Conservation (phyloP, 148 eudicot genomes). For the Drosera capensis region DNA sequence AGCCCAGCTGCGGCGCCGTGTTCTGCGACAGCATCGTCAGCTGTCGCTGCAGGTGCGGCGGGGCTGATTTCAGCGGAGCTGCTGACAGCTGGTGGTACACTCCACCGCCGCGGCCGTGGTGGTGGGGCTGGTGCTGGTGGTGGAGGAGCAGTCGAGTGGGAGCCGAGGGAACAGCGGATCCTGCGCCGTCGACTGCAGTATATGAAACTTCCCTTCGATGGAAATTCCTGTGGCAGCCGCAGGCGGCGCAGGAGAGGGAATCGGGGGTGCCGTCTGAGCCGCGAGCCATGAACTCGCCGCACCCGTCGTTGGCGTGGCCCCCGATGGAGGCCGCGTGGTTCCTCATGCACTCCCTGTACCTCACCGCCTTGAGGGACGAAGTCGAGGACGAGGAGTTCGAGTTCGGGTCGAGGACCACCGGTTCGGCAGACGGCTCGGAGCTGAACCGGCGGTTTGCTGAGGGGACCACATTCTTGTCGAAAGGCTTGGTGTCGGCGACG, state of each 20-base stretch:
- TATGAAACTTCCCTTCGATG: slow-evolving; percentile 15
- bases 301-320: slow-evolving; percentile 19
- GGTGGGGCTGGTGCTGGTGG: not conserved
- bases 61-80: not conserved
- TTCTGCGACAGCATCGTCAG: too few relatives aligned
- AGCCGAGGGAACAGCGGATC: not conserved
- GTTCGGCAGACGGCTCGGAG: not conserved
- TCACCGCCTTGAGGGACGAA: not conserved
- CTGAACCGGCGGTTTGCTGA: not conserved
- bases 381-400: too few relatives aligned
- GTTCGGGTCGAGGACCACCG: not conserved
- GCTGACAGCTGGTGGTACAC: not conserved
- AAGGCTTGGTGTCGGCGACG: not conserved
- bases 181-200: not conserved
- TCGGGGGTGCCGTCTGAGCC: slow-evolving; percentile 3
- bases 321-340: slow-evolving; percentile 23
- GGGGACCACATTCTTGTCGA: not conserved
- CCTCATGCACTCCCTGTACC: slow-evolving; percentile 14
- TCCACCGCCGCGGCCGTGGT: too few relatives aligned
- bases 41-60: not conserved
- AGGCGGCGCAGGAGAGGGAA: slow-evolving; percentile 22
- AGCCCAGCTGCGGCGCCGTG: too few relatives aligned
- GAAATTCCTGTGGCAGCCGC: slow-evolving; percentile 26
- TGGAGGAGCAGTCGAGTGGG: not conserved
- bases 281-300: slow-evolving; percentile 15